Evolutionary conservation across 345 rosid genomes (phyloP), one percentile per base, ranked within the genome.

Genomic region (Carallia brachiata): DNA sequence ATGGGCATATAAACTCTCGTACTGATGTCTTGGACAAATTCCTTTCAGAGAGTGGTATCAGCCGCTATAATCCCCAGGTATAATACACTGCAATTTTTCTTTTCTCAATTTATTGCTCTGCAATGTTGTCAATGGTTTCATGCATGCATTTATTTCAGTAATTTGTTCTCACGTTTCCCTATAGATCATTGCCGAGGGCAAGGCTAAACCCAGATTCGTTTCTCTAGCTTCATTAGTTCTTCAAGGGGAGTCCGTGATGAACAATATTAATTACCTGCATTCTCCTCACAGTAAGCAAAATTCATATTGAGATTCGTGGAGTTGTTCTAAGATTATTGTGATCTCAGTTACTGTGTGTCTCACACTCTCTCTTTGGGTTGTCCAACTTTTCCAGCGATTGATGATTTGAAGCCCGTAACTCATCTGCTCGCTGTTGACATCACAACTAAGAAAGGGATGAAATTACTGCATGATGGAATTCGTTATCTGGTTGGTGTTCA

Each of bases 61-160:
- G 83, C 82, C 99, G 97, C 73, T 92, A 95, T 81, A 95, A 92
- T 79, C 97, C 97, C 56, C 95, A 84, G 97, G 99, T 89, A 79
- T 44, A 48, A 70, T 36, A 27, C 27, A 50, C 81, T 58, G 70
- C 17, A 27, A 50, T 54, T 56, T 64, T 61, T 74, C 64, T 63
- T 34, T 52, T 15, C 55, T 8, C 6, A n/a, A 19, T 34, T 56
- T 28, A 34, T 61, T 0, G 15, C 37, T 73, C n/a, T 50, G 57
- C 5, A 37, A 28, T 63, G 34, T 37, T 56, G 39, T 68, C 16
- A 6, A 28, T 36, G 48, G 13, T 53, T 48, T 48, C 28, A 10
- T 67, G 2, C 19, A 16, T 52, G 17, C 17, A 31, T 65, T 30
- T 71, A 57, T 56, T 56, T 63, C 36, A 52, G 30, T 39, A 53